A percentile compares a stretch with the other conserved stretches of the same genome.
Conservation (phyloP, 208 protist genomes). For the Acanthamoeba rhysodes region DNA sequence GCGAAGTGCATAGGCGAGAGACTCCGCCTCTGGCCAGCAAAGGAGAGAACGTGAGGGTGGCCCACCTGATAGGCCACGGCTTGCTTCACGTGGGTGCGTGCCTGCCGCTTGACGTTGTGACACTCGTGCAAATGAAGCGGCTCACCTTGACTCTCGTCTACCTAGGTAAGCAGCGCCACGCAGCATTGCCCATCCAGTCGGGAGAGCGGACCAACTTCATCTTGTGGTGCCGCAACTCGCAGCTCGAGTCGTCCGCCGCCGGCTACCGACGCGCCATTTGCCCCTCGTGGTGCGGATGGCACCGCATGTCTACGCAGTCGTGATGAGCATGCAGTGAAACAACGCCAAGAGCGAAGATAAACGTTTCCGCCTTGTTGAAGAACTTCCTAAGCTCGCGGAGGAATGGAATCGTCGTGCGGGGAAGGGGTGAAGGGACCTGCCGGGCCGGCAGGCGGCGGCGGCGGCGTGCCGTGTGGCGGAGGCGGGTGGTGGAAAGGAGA, state of each 20-base stretch:
- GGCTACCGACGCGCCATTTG: neutral
- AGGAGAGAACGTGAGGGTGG: neutral
- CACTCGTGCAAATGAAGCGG: neutral
- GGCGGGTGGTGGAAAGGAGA: neutral
- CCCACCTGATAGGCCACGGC: neutral
- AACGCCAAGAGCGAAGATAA: neutral
- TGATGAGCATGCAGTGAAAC: neutral
- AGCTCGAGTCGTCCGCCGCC: neutral
- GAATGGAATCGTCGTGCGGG: neutral
- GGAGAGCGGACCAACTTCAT: conserved; percentile 49
- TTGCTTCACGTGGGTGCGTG: neutral
- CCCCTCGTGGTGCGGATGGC: conserved; percentile 20
- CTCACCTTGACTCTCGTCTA: too few species aligned
- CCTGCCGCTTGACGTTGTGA: neutral
- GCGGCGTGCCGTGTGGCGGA: neutral
- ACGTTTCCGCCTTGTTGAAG: neutral
- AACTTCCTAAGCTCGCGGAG: neutral
- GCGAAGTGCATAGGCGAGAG: neutral
- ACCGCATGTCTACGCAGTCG: neutral
- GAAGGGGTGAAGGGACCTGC: conserved; percentile 8
- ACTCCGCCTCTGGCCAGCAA: neutral
- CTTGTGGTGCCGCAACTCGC: conserved; percentile 17
- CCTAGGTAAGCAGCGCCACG: conserved; percentile 36
- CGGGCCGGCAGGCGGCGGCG: neutral
- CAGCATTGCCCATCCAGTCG: neutral